Conservation (phyloP, 164 flowering plant genomes). For the Litsea cubeba region DNA sequence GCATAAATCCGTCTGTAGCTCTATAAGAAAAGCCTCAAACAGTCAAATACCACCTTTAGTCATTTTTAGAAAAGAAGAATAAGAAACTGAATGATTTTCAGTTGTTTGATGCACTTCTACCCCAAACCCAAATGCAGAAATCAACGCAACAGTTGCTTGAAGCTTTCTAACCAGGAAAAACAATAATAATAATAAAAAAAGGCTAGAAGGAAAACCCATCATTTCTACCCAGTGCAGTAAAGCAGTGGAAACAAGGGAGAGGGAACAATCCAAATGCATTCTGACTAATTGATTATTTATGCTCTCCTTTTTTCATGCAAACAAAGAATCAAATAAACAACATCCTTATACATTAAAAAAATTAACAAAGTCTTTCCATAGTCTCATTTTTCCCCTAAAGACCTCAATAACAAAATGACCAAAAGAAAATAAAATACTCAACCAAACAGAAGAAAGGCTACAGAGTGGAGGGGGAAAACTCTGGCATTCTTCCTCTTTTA, state of each 20-base stretch:
- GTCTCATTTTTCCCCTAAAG: neutral
- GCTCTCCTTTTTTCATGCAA: too few relatives aligned
- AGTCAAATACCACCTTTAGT: neutral
- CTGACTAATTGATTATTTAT: too few relatives aligned
- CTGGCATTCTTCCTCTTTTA: neutral
- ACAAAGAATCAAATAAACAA: too few relatives aligned
- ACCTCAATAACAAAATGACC: neutral
- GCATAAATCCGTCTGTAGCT: neutral
- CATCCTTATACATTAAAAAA: too few relatives aligned
- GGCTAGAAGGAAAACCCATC: too few relatives aligned
- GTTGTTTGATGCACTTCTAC: neutral
- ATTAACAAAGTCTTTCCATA: too few relatives aligned
- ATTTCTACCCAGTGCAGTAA: too few relatives aligned
- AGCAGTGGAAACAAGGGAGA: too few relatives aligned
- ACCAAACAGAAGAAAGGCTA: neutral
- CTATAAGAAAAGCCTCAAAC: neutral
- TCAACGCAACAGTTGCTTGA: neutral
- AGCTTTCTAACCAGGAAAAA: too few relatives aligned
- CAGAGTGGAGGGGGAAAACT: neutral
- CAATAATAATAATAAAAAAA: too few relatives aligned
- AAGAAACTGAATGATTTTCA: neutral
- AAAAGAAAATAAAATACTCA: neutral
- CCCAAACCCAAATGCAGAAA: conserved; percentile 1
- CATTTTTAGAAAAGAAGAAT: neutral
- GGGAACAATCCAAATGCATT: too few relatives aligned